A percentile compares a stretch with the other conserved stretches of the same genome.
These are phyloP conservation scores for Gautieria morchelliformis DNA, from an alignment of 768 basidiomycete species.

Conservation along the genomic window DNA sequence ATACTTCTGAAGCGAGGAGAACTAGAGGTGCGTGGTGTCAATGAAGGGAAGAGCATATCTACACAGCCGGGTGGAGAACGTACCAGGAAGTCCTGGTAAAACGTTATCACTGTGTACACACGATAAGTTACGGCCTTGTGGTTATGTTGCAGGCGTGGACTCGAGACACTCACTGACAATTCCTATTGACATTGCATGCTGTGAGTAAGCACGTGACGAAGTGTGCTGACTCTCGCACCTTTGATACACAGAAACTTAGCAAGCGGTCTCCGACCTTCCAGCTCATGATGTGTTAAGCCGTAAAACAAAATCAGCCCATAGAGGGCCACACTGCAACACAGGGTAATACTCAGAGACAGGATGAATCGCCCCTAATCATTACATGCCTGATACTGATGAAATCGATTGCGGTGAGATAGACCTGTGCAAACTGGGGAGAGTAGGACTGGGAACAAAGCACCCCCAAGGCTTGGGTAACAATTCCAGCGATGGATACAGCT, in stretches of 20 bases:
- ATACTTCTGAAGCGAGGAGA: slow-evolving; percentile 48
- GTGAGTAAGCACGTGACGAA: not conserved
- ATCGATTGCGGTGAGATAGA: slow-evolving; percentile 65
- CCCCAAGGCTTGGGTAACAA: slow-evolving; percentile 60
- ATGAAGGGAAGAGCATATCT: not conserved
- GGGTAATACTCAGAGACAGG: not conserved
- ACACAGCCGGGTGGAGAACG: slow-evolving; percentile 16
- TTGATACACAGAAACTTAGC: slow-evolving; percentile 86
- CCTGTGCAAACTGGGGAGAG: slow-evolving; percentile 50
- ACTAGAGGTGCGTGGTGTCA: slow-evolving; percentile 29
- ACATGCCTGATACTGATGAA: slow-evolving; percentile 68
- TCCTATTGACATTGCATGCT: not conserved
- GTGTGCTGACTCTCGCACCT: slow-evolving; percentile 7
- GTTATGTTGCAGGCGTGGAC: not conserved
- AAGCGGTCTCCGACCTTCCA: slow-evolving; percentile 65
- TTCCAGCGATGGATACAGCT: slow-evolving; percentile 64
- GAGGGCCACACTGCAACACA: slow-evolving; percentile 52
- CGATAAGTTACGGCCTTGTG: not conserved
- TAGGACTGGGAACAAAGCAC: slow-evolving; percentile 63
- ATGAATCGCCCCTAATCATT: not conserved
- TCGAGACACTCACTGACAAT: slow-evolving; percentile 3
- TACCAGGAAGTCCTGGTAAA: slow-evolving; percentile 76
- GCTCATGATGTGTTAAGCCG: slow-evolving; percentile 68
- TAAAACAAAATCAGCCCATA: slow-evolving; percentile 85
- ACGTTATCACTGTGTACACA: slow-evolving; percentile 68